phyloP scores from a whole-genome alignment of 768 basidiomycete species.

The Leucocoprinus leucothites region DNA sequence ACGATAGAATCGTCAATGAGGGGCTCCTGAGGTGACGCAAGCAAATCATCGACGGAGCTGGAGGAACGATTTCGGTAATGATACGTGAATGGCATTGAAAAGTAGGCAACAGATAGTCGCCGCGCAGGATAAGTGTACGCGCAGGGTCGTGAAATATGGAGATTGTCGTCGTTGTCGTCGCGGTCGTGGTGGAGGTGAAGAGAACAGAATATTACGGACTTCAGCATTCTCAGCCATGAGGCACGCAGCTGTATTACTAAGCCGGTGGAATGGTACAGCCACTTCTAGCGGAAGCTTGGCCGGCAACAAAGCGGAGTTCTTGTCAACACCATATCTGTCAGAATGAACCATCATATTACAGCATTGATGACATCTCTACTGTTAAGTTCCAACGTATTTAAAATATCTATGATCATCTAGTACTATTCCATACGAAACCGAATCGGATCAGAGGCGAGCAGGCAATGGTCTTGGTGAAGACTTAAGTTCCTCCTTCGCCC shows the following conservation, averaged over 20 bases:
- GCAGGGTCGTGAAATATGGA: not conserved
- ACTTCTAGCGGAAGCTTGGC: not conserved
- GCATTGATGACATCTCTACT: not conserved
- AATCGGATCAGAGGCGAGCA: conserved; percentile 2
- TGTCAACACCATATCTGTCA: not conserved
- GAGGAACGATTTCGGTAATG: conserved; percentile 1
- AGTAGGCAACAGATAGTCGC: conserved; percentile 4
- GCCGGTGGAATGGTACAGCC: not conserved
- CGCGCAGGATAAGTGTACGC: too few species aligned
- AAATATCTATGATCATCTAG: not conserved
- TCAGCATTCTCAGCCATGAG: not conserved
- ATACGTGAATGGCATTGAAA: conserved; percentile 11
- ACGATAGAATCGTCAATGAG: conserved; percentile 61
- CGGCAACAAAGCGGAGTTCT: not conserved
- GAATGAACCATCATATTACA: not conserved
- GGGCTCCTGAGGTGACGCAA: not conserved
- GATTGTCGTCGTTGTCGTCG: not conserved
- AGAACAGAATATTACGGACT: not conserved
- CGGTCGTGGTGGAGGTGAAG: not conserved
- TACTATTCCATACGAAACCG: not conserved
- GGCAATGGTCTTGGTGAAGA: not conserved
- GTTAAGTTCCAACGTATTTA: not conserved
- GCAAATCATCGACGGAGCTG: not conserved
- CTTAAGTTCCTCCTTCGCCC: conserved; percentile 11
- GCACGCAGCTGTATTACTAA: not conserved